Conservation (phyloP, 768 basidiomycete species). For the Lepiota brunneoincarnata region DNA sequence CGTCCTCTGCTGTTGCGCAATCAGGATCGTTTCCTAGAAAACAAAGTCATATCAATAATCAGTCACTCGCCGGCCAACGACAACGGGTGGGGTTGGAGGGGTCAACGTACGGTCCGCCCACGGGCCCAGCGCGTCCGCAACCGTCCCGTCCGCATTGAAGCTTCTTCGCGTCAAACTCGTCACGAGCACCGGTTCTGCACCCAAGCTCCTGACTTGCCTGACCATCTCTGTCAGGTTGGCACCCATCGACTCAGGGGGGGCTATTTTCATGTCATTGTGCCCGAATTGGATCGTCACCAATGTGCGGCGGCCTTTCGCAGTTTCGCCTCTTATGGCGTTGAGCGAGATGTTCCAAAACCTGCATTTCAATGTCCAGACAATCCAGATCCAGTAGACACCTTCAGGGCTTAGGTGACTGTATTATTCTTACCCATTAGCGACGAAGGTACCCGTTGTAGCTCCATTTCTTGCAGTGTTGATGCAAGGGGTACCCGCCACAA, state of each 20-base stretch:
- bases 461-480: constrained; percentile 40
- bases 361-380: no score
- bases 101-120: constrained; percentile 32
- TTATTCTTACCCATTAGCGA: constrained; percentile 29
- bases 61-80: neutral
- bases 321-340: constrained; percentile 29
- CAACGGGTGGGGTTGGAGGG: neutral
- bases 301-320: constrained; percentile 32
- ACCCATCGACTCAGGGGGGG: constrained; percentile 41
- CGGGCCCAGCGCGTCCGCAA: constrained; percentile 32
- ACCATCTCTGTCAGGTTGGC: constrained; percentile 39
- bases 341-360: constrained; percentile 34
- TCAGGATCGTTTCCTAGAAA: constrained; percentile 30
- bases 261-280: constrained; percentile 40
- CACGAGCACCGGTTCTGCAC: constrained; percentile 38
- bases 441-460: constrained; percentile 38
- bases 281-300: constrained; percentile 42
- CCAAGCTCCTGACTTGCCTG: constrained; percentile 31
- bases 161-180: constrained; percentile 37
- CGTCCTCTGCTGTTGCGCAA: constrained; percentile 31
- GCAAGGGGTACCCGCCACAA: constrained; percentile 31
- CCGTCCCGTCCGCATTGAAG: constrained; percentile 33
- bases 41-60: neutral
- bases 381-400: neutral
- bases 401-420: no score